Base-by-base conservation (phyloP, 495 filamentous ascomycete species). In the Hypomontagnella submonticulosa region DNA sequence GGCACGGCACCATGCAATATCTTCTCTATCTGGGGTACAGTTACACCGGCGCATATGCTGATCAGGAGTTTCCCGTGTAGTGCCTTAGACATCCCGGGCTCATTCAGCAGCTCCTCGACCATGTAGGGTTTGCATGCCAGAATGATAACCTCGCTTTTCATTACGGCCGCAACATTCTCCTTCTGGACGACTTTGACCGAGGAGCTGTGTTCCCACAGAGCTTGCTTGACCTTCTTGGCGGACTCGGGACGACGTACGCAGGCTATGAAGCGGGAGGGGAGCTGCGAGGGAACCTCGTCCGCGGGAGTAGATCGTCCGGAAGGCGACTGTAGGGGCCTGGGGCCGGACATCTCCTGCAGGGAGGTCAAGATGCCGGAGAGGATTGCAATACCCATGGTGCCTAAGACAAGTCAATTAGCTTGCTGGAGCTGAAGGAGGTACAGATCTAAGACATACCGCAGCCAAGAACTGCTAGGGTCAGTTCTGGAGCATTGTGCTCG, bases 311-410 rank as follows among this genome's bases (percentile, higher is more conserved):
- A 79, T 13, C 80, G 79, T 36, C 82, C 83, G 16, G 81, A 15
- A 0, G 80, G 73, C 10, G 77, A 64, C 42, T 79, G 73, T 34
- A 80, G 71, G 10, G 73, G 68, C 32, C 67, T 66, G 32, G 73
- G 73, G 15, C 60, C 74, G 37, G 71, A 73, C 66, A 81, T 66
- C 65, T 82, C 77, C 40, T 79, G 68, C 33, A 93, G 79, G 12
- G 90, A 89, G 52, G 83, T 74, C 48, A 93, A 86, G 66, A 96
- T 91, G 44, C 92, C 92, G 4, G 87, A 90, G 47, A 95, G 84
- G 66, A 96, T 92, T 34, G 92, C 90, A 42, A 91, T 89, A 44
- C 92, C 92, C 84, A 96, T 88, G 16, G 90, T 94, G 51, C 92
- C 91, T 84, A 15, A 18, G 6, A 43, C 13, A 27, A 55, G 19